Percentiles rank a stretch among this genome's conserved stretches.
These are phyloP conservation scores for Sequoiadendron giganteum DNA, from an alignment of 75 land plant genomes.

Conservation along the genomic window DNA sequence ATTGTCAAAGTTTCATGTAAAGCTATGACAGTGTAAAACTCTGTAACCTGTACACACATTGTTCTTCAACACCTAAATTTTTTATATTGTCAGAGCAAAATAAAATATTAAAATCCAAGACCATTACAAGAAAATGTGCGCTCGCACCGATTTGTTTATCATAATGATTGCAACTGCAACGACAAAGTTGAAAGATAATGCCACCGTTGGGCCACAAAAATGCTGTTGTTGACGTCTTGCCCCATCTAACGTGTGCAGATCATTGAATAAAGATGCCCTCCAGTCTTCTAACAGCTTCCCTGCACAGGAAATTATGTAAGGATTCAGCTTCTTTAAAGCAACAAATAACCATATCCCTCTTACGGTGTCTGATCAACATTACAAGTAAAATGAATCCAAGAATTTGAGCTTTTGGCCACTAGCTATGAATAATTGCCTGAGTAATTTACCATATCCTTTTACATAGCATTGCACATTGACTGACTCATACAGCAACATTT, in stretches of 20 bases:
- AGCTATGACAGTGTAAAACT: background rate
- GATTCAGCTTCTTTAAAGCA: background rate
- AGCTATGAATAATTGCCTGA: background rate
- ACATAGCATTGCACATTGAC: background rate
- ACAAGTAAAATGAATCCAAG: background rate
- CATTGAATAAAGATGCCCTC: conserved; percentile 50
- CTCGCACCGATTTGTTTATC: conserved; percentile 73
- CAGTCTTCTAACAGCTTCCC: conserved; percentile 61
- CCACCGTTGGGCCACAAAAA: conserved; percentile 64
- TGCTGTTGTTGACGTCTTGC: conserved; percentile 79
- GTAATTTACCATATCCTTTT: background rate
- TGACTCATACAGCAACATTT: background rate
- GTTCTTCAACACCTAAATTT: background rate
- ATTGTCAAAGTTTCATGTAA: background rate
- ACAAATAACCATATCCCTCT: background rate
- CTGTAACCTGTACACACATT: background rate
- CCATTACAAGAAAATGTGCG: background rate
- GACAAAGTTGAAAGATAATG: conserved; percentile 81
- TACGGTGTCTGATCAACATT: background rate
- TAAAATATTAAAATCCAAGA: background rate
- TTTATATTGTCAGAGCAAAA: background rate
- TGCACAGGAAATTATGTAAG: conserved; percentile 12
- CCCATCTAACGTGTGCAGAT: conserved; percentile 68
- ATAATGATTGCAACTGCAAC: conserved; percentile 83
- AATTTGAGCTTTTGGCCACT: background rate